Evolutionary conservation across 352 stramenopile genomes (phyloP), one percentile per base, ranked within the genome.

Genomic region (Globisporangium paddicum): DNA sequence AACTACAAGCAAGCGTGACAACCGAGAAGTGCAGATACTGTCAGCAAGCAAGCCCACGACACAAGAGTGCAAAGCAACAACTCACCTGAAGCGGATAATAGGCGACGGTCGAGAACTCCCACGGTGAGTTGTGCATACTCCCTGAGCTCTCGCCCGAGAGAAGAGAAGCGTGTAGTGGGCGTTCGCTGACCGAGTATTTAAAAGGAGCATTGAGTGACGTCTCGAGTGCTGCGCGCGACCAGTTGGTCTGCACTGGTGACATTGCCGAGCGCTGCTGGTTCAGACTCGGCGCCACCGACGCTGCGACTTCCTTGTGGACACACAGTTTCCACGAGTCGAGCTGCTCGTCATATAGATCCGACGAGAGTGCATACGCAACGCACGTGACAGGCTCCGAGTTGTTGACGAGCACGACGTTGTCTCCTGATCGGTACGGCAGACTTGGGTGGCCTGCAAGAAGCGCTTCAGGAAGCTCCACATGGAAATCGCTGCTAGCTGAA

Each of bases 341-440:
- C 28, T 91, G 74, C 26, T 90, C 73, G 55, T 90, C 79, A 37
- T 96, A 94, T 46, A 97, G 86, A 55, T 87, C 77, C 8, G 95
- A 98, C 6, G 89, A 87, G 45, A 99, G 78, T 19, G 95, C 96
- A 64, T 98, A 98, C 19, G 96, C 95, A 62, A 98, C 96, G 10
- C 89, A 96, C 23, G 95, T 98, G 46, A 96, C 96, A 1, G 92
- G 90, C 60, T 96, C 80, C 19, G 95, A 79, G 55, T 98, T 95
- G 68, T 97, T 87, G 14, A 99, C 96, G 28, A 96, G 77, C 23
- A 98, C 85, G 6, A 98, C 80, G 47, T 85, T 79, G 38, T 90
- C 89, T 60, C 92, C 89, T 44, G 94, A 89, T 45, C 91, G 93
- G 40, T 83, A 77, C 37, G 90, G 85, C 23, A 99, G 74, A 19